These are phyloP conservation scores for Plenodomus tracheiphilus DNA, from an alignment of 2,329 filamentous ascomycete genomes.

Conservation along the genomic window DNA sequence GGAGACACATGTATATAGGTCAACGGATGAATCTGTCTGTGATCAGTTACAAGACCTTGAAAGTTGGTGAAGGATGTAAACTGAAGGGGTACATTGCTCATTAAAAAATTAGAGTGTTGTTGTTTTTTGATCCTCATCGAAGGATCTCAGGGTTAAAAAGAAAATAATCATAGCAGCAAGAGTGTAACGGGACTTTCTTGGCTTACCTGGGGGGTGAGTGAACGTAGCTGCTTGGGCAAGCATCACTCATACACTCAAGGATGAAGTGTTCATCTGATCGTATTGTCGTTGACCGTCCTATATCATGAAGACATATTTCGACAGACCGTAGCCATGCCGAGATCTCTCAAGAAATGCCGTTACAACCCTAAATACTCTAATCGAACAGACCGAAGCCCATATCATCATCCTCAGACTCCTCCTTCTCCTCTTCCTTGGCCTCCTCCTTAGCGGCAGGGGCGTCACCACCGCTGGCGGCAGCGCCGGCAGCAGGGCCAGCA, in stretches of 20 bases:
- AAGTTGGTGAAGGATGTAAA: constrained; percentile 1
- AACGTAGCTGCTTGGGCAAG: constrained; percentile 18
- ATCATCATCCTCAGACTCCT: constrained; percentile 61
- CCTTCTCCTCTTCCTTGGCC: constrained; percentile 60
- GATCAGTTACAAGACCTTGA: neutral
- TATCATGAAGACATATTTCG: constrained; percentile 33
- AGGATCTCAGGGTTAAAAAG: constrained; percentile 68
- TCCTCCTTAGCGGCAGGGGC: constrained; percentile 47
- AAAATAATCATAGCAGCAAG: constrained; percentile 58
- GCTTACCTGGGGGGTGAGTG: constrained; percentile 40
- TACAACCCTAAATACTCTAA: constrained; percentile 42
- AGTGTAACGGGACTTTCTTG: constrained; percentile 6
- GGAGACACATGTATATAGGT: neutral
- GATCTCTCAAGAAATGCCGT: constrained; percentile 25
- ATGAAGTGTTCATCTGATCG: constrained; percentile 36
- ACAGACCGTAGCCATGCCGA: constrained; percentile 19
- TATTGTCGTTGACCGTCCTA: constrained; percentile 39
- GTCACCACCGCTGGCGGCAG: constrained; percentile 55
- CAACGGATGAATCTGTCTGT: constrained; percentile 14
- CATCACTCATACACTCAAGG: constrained; percentile 27
- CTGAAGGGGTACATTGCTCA: constrained; percentile 48
- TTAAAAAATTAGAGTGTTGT: constrained; percentile 73
- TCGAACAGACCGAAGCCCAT: constrained; percentile 61
- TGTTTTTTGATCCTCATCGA: constrained; percentile 64
- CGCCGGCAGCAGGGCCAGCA: constrained; percentile 69